Conservation (phyloP, 306 rosid genomes). For the Lathyrus oleraceus region DNA sequence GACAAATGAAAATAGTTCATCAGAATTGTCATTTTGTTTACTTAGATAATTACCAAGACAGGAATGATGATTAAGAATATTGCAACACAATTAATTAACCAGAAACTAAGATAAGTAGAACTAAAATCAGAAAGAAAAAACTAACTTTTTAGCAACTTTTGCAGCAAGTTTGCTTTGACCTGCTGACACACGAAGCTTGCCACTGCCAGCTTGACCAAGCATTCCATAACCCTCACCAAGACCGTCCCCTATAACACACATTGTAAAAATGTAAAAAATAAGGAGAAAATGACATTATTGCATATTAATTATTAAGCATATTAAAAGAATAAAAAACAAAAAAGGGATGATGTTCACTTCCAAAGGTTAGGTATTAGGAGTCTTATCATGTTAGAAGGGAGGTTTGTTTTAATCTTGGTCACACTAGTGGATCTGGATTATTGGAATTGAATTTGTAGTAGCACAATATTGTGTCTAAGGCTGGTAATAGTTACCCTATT, state of each 20-base stretch:
- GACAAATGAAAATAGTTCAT: constrained; percentile 30
- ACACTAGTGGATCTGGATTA: neutral
- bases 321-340: constrained; percentile 1
- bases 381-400: neutral
- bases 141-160: constrained; percentile 86
- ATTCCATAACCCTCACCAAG: constrained; percentile 97
- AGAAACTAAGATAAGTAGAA: constrained; percentile 3
- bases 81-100: constrained; percentile 19
- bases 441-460: neutral
- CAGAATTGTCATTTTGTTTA: constrained; percentile 13
- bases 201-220: constrained; percentile 99
- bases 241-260: constrained; percentile 73
- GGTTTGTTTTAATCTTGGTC: neutral
- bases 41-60: neutral
- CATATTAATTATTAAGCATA: constrained; percentile 2
- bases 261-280: constrained; percentile 28
- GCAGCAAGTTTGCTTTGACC: constrained; percentile 91
- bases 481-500: neutral
- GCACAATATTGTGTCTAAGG: constrained; percentile 2
- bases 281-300: neutral
- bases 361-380: constrained; percentile 3
- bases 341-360: constrained; percentile 7
- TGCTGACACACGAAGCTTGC: constrained; percentile 87
- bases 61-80: constrained; percentile 6
- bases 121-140: constrained; percentile 18